Evolutionary conservation across 2,329 filamentous ascomycete species (phyloP), one percentile per base, ranked within the genome.

Genomic region (Ceratocystis cubensis): DNA sequence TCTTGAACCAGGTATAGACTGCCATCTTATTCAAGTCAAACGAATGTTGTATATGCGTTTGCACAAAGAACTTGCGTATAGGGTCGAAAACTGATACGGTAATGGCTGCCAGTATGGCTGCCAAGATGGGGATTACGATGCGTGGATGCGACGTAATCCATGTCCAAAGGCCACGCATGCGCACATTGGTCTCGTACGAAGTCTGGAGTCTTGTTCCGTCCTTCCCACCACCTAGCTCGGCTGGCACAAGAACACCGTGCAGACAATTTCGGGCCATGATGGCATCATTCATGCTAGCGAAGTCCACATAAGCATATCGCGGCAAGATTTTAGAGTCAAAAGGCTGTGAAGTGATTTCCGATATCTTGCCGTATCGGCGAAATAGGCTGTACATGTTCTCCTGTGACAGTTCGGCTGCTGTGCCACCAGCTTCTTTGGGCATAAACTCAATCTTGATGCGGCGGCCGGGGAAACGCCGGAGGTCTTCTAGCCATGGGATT

Each of bases 41-140:
- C 0, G 86, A 85, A 61, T 87, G 83, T 41, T 91, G 91, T 63
- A 99, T 86, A 73, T 96, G 91, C 3, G 88, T 82, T 72, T 91
- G 91, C 76, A 97, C 89, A 72, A 95, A 96, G 73, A 95, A 94
- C 0, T 91, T 92, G 57, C 94, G 85, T 67, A 99, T 92, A 0
- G 94, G 94, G 71, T 99, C 94, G 72, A 99, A 97, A 6, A 97
- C 81, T 0, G 89, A 85, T 22, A 96, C 91, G 0, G 92, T 95
- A 61, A 94, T 78, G 44, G 88, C 86, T 0, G 92, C 91, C 37
- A 96, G 74, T 2, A 97, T 76, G 1, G 91, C 93, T 17, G 90
- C 91, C 1, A 96, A 65, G 1, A 88, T 76, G 0, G 94, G 93
- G 61, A 99, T 87, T 30, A 96, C 88, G 59, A 97, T 89, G 62